Conservation (phyloP, 2,329 filamentous ascomycete species). For the Ophiocordyceps camponoti-floridani region DNA sequence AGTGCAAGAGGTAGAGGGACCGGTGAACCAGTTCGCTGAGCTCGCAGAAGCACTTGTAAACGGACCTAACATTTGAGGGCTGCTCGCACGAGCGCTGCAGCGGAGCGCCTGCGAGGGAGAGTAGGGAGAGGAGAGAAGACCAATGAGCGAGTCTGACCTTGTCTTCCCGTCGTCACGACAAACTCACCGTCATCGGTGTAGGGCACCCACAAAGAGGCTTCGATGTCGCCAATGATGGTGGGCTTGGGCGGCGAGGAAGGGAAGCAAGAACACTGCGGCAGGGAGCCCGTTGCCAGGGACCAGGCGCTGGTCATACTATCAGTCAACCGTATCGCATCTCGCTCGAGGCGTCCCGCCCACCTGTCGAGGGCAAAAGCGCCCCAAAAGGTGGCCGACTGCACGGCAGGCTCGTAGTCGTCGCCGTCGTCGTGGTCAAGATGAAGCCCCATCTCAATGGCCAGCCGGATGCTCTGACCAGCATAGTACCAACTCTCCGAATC, state of each 20-base stretch:
- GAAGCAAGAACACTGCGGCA: constrained; percentile 41
- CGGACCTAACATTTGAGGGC: constrained; percentile 48
- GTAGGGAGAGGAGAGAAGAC: neutral
- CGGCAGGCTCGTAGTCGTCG: constrained; percentile 30
- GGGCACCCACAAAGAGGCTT: constrained; percentile 40
- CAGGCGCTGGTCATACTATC: constrained; percentile 27
- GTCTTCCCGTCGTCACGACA: neutral
- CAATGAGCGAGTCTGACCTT: constrained; percentile 1
- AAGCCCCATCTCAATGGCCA: constrained; percentile 55
- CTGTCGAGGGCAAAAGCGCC: constrained; percentile 45
- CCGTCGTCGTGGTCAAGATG: constrained; percentile 36
- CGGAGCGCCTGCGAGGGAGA: constrained; percentile 22
- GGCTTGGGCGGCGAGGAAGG: constrained; percentile 40
- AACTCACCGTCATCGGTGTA: constrained; percentile 38
- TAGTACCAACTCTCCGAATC: constrained; percentile 60
- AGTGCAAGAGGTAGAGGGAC: constrained; percentile 54
- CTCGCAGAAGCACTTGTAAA: constrained; percentile 52
- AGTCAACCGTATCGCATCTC: constrained; percentile 4
- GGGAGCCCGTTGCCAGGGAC: constrained; percentile 44
- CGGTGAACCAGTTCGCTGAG: constrained; percentile 59
- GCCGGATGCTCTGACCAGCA: constrained; percentile 51
- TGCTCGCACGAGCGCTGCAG: constrained; percentile 39
- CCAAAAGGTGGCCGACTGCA: constrained; percentile 43
- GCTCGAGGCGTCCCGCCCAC: constrained; percentile 22
- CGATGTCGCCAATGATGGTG: constrained; percentile 39